Evolutionary conservation across 1,284 basidiomycete genomes (phyloP), one percentile per base, ranked within the genome.

Genomic region (Neonothopanus nambi): DNA sequence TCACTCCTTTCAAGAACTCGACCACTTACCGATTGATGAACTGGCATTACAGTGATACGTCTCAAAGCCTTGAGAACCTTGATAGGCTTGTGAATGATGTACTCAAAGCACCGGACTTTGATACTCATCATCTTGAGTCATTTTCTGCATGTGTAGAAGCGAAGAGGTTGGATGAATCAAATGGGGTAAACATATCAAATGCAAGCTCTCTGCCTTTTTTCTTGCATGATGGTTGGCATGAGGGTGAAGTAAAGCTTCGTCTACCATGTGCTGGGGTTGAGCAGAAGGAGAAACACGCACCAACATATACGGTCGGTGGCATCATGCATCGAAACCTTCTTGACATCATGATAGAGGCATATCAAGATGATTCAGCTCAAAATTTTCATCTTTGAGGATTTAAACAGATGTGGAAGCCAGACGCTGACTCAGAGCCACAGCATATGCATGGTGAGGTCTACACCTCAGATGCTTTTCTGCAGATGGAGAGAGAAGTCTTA

Each of bases 391-490:
- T 58, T 12, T 23, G 52, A 2, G 69, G 70, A 33, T 69, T 60
- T 50, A 41, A 61, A 21, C 51, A 61, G 13, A 64, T 59, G 41
- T 70, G 64, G 63, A 54, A 63, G 47, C 55, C 57, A 11, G 20
- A 44, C 1, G 48, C 46, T 8, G 26, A 57, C 33, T 20, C 12
- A 36, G n/a, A 28, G 21, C 23, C 46, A 5, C 46, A 48, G 2
- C 61, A 59, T 2, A 49, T 71, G 0, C 64, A 61, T 39, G 57
- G 57, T n/a, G 69, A 74, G 40, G 23, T 70, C 0, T 73, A 69
- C 43, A 65, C 56, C 6, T 65, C 67, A 1, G 58, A 66, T 48
- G 60, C 57, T 0, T 69, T 64, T 40, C 56, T 67, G 0, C 61
- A 65, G n/a, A n/a, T n/a, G n/a, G n/a, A n/a, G n/a, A n/a, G n/a